Evolutionary conservation across 176 grass and related monocot genomes (phyloP), one percentile per base, ranked within the genome.

Genomic region (Zizania latifolia): DNA sequence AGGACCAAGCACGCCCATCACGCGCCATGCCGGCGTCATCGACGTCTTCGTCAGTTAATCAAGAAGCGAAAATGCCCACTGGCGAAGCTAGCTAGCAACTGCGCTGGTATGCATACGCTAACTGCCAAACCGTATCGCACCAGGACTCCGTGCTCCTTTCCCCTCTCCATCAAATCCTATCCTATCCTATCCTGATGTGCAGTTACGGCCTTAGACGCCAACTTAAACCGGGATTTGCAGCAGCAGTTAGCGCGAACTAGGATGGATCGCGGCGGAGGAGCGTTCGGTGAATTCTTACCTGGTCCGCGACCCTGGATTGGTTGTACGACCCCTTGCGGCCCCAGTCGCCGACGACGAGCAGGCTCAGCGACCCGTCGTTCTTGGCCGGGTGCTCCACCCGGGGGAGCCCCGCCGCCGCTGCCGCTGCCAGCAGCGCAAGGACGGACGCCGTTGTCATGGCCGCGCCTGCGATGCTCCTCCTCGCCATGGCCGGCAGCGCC

Each of bases 261-360:
- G 68, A 51, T 15, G 27, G 15, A 50, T 33, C 4, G 6, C 48
- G 48, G 10, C 6, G 44, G 16, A 53, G 6, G 48, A 8, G 48
- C 48, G n/a, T 53, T 53, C 17, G 13, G 0, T 17, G n/a, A n/a
- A n/a, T 35, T n/a, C 0, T 65, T 68, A 94, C 94, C 94, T 98
- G 89, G 12, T 66, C 43, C 1, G 94, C 90, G 65, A 98, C 86
- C 68, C 35, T 12, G 35, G 89, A 88, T 66, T 99, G 95, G 73
- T 99, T 99, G 74, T 71, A 82, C 24, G 32, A 9, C 10, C 95
- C 95, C 39, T 84, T 90, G 36, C 95, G 92, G 16, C 95, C 95
- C 89, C 86, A 92, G 58, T 99, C 95, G 2, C 95, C 91, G 89
- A 94, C 15, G 65, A 94, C 89, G 59, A 99, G 82, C 51, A 94